phyloP scores from a whole-genome alignment of 129 eudicot genomes.

The Erigeron canadensis region DNA sequence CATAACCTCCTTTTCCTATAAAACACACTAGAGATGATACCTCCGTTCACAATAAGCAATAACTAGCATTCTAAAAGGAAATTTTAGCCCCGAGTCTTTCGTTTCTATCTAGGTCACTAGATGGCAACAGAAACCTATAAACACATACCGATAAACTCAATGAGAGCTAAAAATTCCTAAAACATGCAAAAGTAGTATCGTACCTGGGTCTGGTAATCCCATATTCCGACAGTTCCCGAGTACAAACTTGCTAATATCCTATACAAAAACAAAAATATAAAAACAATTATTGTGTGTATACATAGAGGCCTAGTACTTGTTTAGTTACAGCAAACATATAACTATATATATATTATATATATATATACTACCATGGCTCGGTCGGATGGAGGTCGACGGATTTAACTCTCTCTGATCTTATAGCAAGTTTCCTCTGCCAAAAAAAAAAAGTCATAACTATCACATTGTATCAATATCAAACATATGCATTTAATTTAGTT shows the following conservation, averaged over 20 bases:
- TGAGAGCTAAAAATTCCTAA: constrained; percentile 8
- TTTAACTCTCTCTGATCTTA: constrained; percentile 85
- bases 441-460: constrained; percentile 35
- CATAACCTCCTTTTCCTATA: not conserved
- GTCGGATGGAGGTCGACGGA: constrained; percentile 93
- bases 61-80: constrained; percentile 12
- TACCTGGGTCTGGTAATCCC: constrained; percentile 96
- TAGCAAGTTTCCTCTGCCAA: constrained; percentile 78
- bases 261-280: constrained; percentile 28
- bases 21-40: not conserved
- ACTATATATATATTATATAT: not conserved
- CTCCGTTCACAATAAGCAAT: not conserved
- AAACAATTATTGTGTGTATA: constrained; percentile 11
- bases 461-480: constrained; percentile 2
- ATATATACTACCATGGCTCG: constrained; percentile 74
- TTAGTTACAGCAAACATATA: not conserved
- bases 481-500: not conserved
- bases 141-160: not conserved
- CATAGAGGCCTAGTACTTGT: not conserved
- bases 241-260: constrained; percentile 89
- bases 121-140: not conserved
- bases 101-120: not conserved
- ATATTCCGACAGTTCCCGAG: constrained; percentile 79
- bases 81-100: not conserved
- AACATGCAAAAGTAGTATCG: constrained; percentile 2